These are phyloP conservation scores for Ogataea henricii DNA, from an alignment of 805 yeast genomes.

Conservation along the genomic window DNA sequence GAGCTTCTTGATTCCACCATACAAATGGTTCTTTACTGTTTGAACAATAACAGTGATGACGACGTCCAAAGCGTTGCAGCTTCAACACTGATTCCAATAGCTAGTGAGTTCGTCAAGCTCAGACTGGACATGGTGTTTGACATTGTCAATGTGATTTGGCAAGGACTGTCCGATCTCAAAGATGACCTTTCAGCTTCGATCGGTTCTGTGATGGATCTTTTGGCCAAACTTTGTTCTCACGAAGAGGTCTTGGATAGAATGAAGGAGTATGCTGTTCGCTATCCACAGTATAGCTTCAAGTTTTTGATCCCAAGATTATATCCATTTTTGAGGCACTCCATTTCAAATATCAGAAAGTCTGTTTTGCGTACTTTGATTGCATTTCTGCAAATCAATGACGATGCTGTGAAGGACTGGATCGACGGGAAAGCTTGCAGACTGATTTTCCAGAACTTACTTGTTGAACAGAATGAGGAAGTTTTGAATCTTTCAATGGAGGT, in stretches of 20 bases:
- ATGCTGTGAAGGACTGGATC: constrained; percentile 64
- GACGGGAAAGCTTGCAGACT: constrained; percentile 72
- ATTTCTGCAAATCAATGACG: constrained; percentile 58
- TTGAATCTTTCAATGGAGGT: constrained; percentile 62
- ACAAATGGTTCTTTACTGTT: constrained; percentile 82
- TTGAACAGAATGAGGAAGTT: constrained; percentile 84
- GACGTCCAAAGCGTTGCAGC: constrained; percentile 98
- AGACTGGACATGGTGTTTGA: constrained; percentile 52
- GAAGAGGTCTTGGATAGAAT: constrained; percentile 73
- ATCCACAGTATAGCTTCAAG: constrained; percentile 62
- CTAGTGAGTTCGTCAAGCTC: constrained; percentile 77
- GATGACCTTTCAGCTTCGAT: constrained; percentile 95
- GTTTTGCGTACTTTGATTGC: constrained; percentile 80
- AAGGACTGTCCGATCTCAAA: constrained; percentile 74
- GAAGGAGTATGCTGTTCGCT: constrained; percentile 56
- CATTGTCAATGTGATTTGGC: constrained; percentile 80
- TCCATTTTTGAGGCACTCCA: constrained; percentile 93
- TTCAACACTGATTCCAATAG: constrained; percentile 86
- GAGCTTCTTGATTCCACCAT: constrained; percentile 70
- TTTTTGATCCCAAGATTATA: constrained; percentile 84
- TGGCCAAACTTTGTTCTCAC: constrained; percentile 85
- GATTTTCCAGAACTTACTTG: constrained; percentile 80
- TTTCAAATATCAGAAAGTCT: constrained; percentile 85
- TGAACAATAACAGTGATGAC: constrained; percentile 80
- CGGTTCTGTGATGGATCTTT: constrained; percentile 92